These are phyloP conservation scores for Tephrocybe rancida DNA, from an alignment of 768 basidiomycete species.

Conservation along the genomic window DNA sequence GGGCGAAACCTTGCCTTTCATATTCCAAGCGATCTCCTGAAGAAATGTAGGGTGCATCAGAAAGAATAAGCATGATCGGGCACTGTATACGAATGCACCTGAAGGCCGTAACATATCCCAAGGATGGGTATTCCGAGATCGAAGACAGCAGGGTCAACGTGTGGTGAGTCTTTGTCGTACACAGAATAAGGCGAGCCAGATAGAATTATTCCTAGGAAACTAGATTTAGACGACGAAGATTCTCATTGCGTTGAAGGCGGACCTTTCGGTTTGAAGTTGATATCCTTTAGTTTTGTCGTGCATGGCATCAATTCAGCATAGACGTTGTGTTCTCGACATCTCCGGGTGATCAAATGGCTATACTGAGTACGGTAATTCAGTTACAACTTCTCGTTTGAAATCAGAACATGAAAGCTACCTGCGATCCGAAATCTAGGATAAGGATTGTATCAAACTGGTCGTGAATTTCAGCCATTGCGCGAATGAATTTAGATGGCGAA, in stretches of 20 bases:
- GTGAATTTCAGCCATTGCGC: slow-evolving; percentile 86
- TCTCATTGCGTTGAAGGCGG: neutral
- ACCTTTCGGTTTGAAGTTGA: slow-evolving; percentile 97
- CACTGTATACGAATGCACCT: slow-evolving; percentile 48
- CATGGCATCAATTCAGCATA: slow-evolving; percentile 98
- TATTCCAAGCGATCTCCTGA: slow-evolving; percentile 91
- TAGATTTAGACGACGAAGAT: slow-evolving; percentile 2
- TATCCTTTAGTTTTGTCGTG: slow-evolving; percentile 84
- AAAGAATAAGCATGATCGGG: neutral
- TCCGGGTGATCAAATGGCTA: slow-evolving; percentile 94
- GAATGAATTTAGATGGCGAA: neutral
- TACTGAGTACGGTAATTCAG: slow-evolving; percentile 54
- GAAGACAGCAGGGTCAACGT: slow-evolving; percentile 91
- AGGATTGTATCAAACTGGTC: slow-evolving; percentile 95
- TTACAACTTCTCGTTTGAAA: slow-evolving; percentile 9
- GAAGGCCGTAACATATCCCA: slow-evolving; percentile 97
- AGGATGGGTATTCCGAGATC: slow-evolving; percentile 88
- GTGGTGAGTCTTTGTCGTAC: slow-evolving; percentile 90
- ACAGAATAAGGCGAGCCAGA: slow-evolving; percentile 99
- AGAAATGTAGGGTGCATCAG: neutral
- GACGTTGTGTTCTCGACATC: slow-evolving; percentile 97
- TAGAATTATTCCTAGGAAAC: slow-evolving; percentile 77
- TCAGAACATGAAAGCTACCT: slow-evolving; percentile 49
- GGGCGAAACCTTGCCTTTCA: slow-evolving; percentile 82
- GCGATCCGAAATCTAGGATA: slow-evolving; percentile 96